Evolutionary conservation across 169 alveolate species (phyloP).

Genomic region (Plasmodium ovale): DNA sequence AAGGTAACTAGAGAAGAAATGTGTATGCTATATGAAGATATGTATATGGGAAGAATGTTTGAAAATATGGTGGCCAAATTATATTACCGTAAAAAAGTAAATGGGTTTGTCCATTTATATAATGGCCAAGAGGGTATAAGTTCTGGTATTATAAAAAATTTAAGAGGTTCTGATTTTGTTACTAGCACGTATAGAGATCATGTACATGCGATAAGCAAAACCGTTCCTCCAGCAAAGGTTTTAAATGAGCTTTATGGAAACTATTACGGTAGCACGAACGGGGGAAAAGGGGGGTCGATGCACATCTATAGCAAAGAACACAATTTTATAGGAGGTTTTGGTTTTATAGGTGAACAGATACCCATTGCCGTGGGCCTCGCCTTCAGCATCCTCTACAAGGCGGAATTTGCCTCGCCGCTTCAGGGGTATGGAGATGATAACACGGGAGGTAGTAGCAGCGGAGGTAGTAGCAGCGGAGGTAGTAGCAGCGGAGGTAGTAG

Average conservation of each 20-base stretch:
- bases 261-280: constrained; percentile 87
- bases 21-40: constrained; percentile 86
- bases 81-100: constrained; percentile 87
- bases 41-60: constrained; percentile 87
- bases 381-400: constrained; percentile 77
- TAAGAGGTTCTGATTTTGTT: constrained; percentile 87
- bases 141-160: constrained; percentile 89
- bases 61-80: constrained; percentile 91
- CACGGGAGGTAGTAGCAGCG: background rate
- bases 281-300: constrained; percentile 94
- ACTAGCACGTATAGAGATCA: constrained; percentile 93
- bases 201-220: constrained; percentile 89
- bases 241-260: constrained; percentile 92
- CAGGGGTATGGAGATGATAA: too few relatives aligned
- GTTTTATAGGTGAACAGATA: constrained; percentile 91
- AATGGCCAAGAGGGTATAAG: constrained; percentile 92
- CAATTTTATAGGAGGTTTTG: constrained; percentile 92
- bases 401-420: constrained; percentile 45
- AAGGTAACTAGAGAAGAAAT: constrained; percentile 80
- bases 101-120: constrained; percentile 92
- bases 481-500: background rate
- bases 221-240: constrained; percentile 87
- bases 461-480: background rate
- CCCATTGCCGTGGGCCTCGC: constrained; percentile 85
- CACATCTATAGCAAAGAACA: constrained; percentile 87